A percentile compares a stretch with the other conserved stretches of the same genome.
These are phyloP conservation scores for Auricularia auricula-judae DNA, from an alignment of 768 basidiomycete genomes.

Conservation along the genomic window DNA sequence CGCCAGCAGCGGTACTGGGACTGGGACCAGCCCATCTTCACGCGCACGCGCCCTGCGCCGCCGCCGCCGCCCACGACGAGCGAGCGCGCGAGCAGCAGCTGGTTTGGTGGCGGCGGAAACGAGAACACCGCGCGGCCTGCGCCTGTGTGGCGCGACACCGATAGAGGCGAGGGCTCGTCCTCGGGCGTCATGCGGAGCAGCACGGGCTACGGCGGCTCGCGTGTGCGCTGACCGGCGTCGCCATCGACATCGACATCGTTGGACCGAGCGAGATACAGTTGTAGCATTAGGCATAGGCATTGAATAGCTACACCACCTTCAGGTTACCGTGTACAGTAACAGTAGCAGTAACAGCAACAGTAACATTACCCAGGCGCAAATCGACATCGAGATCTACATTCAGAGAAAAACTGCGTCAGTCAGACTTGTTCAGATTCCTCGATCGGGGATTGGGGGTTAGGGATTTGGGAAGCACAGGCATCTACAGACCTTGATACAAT, in stretches of 20 bases:
- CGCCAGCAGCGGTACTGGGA: conserved; percentile 4
- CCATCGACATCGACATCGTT: conserved; percentile 11
- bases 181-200: conserved; percentile 64
- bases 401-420: too few relatives aligned
- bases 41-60: conserved; percentile 39
- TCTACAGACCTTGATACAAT: too few relatives aligned
- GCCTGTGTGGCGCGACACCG: conserved; percentile 22
- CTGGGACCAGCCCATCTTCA: conserved; percentile 27
- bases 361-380: too few relatives aligned
- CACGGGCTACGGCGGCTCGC: conserved; percentile 73
- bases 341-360: too few relatives aligned
- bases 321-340: too few relatives aligned
- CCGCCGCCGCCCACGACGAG: conserved; percentile 3
- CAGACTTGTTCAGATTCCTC: too few relatives aligned
- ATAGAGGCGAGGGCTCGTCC: conserved; percentile 61
- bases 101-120: conserved; percentile 9
- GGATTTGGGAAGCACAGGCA: too few relatives aligned
- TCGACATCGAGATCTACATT: too few relatives aligned
- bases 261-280: too few relatives aligned
- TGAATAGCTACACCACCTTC: too few relatives aligned
- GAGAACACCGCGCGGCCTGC: conserved; percentile 3
- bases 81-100: conserved; percentile 17
- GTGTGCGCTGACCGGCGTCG: conserved; percentile 34
- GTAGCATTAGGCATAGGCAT: too few relatives aligned
- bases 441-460: too few relatives aligned